These are phyloP conservation scores for Daldinia caldariorum DNA, from an alignment of 495 filamentous ascomycete genomes.

Conservation along the genomic window DNA sequence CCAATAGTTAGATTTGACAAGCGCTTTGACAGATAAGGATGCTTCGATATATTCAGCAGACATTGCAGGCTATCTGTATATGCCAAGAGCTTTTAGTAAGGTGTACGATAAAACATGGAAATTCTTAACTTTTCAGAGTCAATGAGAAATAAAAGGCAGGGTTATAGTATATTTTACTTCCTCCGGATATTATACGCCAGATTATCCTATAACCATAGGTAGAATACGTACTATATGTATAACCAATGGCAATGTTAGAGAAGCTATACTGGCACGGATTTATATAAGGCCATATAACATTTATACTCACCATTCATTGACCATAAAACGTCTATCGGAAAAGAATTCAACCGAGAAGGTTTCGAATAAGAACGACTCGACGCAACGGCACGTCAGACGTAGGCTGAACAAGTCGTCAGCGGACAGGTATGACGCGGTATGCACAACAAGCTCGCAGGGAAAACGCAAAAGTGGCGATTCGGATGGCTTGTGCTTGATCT, in stretches of 20 bases:
- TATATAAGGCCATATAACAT: not conserved
- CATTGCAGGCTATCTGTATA: conserved; percentile 35
- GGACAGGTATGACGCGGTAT: conserved; percentile 35
- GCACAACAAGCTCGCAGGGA: conserved; percentile 41
- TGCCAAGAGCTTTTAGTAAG: not conserved
- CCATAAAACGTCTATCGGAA: conserved; percentile 56
- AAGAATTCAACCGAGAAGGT: conserved; percentile 56
- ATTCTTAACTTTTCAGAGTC: not conserved
- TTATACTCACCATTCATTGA: conserved; percentile 47
- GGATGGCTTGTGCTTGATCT: conserved; percentile 23
- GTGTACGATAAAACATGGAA: not conserved
- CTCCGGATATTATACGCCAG: not conserved
- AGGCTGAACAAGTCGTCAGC: conserved; percentile 44
- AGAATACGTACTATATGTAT: conserved; percentile 20
- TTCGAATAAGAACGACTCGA: conserved; percentile 51
- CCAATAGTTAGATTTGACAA: conserved; percentile 41
- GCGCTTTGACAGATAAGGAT: conserved; percentile 45
- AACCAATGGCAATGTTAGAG: conserved; percentile 8
- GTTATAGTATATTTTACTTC: not conserved
- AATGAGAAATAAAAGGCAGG: not conserved
- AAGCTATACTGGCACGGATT: not conserved
- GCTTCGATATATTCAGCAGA: conserved; percentile 44
- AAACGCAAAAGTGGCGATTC: conserved; percentile 41
- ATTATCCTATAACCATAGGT: not conserved
- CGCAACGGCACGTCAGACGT: conserved; percentile 50